phyloP scores from a whole-genome alignment of 208 protist genomes.

The Acanthamoeba castellanii region DNA sequence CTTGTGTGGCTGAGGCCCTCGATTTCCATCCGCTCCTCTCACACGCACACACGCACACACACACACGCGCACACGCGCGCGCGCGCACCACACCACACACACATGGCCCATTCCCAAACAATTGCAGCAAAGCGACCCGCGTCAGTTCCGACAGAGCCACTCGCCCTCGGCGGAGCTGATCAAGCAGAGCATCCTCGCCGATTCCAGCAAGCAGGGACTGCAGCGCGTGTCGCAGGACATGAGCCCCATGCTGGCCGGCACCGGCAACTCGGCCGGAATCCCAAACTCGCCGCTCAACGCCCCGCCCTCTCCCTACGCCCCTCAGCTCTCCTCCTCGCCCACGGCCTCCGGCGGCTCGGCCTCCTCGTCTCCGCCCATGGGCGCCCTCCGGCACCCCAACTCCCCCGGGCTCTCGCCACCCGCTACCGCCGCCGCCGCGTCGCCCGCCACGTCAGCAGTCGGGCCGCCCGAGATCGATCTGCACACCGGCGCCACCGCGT shows the following conservation, averaged over 20 bases:
- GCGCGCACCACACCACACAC: too few species aligned
- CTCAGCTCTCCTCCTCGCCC: background rate
- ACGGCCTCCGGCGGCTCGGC: background rate
- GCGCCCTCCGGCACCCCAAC: too few species aligned
- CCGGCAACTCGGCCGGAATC: constrained; percentile 7
- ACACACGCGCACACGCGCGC: too few species aligned
- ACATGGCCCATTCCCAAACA: too few species aligned
- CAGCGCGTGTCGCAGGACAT: constrained; percentile 6
- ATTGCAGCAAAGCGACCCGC: constrained; percentile 3
- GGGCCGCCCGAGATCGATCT: constrained; percentile 18
- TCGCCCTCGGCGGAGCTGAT: constrained; percentile 49
- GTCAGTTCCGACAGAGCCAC: constrained; percentile 25
- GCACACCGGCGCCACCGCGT: background rate
- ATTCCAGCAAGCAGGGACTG: constrained; percentile 20
- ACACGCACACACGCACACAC: background rate
- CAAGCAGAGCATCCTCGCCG: constrained; percentile 61
- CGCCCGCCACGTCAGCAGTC: background rate
- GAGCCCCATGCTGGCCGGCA: background rate
- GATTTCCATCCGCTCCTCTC: background rate
- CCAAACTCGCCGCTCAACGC: constrained; percentile 41
- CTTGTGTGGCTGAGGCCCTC: too few species aligned
- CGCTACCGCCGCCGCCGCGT: background rate
- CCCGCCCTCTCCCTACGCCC: constrained; percentile 22
- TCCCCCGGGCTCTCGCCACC: background rate
- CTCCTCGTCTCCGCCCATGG: background rate